These are phyloP conservation scores for Cryptococcus hybrid DNA, from an alignment of 1,284 basidiomycete species.

Conservation along the genomic window DNA sequence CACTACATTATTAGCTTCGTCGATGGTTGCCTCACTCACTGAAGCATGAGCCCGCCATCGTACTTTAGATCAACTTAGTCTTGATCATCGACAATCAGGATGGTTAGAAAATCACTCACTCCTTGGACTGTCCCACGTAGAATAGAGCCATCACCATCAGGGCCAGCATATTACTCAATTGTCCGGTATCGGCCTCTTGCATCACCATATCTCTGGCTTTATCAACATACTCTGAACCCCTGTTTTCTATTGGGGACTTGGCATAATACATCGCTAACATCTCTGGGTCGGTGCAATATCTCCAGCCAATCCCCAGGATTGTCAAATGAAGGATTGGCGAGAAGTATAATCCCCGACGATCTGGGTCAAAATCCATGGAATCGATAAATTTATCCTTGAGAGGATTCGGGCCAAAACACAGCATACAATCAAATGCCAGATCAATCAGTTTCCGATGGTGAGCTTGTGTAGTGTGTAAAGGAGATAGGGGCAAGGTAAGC, in stretches of 20 bases:
- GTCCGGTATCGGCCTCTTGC: constrained; percentile 12
- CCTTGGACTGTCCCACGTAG: constrained; percentile 14
- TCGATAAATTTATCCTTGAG: constrained; percentile 17
- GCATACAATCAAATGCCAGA: constrained; percentile 14
- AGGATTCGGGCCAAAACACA: constrained; percentile 17
- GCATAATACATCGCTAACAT: constrained; percentile 17
- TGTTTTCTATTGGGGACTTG: neutral
- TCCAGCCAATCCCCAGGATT: constrained; percentile 20
- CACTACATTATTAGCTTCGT: too few species aligned
- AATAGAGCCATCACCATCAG: constrained; percentile 14
- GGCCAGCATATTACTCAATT: constrained; percentile 17
- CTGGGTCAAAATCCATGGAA: constrained; percentile 17
- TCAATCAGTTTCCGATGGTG: constrained; percentile 19
- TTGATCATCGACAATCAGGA: neutral
- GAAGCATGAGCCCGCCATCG: constrained; percentile 4
- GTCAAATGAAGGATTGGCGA: constrained; percentile 20
- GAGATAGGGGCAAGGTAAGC: constrained; percentile 24
- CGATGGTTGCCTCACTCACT: neutral
- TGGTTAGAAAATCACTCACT: constrained; percentile 6
- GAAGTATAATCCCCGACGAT: constrained; percentile 15
- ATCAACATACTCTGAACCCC: constrained; percentile 16
- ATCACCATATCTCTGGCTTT: constrained; percentile 14
- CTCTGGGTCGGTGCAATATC: constrained; percentile 12
- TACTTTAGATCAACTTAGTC: neutral
- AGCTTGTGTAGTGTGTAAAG: constrained; percentile 17